These are phyloP conservation scores for Fusarium clavum DNA, from an alignment of 2,329 filamentous ascomycete species.

Conservation along the genomic window DNA sequence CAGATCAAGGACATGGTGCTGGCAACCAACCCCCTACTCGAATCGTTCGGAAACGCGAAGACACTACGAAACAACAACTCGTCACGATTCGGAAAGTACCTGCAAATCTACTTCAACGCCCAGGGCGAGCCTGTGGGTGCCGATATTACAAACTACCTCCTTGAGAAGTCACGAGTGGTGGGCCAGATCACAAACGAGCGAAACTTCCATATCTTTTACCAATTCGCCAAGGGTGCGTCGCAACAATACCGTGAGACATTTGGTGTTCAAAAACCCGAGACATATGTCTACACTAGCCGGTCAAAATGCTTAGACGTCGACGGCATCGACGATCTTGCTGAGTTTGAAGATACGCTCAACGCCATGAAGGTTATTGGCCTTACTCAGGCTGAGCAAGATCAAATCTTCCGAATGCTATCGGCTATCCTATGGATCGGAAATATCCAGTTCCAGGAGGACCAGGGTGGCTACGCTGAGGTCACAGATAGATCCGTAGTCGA, in stretches of 20 bases:
- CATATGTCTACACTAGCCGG: conserved; percentile 91
- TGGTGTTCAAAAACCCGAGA: conserved; percentile 90
- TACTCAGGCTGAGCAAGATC: conserved; percentile 87
- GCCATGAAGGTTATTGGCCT: conserved; percentile 97
- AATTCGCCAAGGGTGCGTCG: conserved; percentile 96
- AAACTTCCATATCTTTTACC: conserved; percentile 99
- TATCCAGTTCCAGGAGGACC: conserved; percentile 89
- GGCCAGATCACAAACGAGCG: conserved; percentile 95
- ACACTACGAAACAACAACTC: conserved; percentile 99
- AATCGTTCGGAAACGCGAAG: conserved; percentile 98
- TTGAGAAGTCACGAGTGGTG: conserved; percentile 95
- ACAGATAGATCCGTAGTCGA: conserved; percentile 91
- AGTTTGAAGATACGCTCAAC: conserved; percentile 89
- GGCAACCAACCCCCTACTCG: conserved; percentile 94
- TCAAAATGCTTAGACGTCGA: conserved; percentile 96
- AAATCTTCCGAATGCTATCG: conserved; percentile 95
- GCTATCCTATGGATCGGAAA: conserved; percentile 96
- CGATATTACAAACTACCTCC: conserved; percentile 96
- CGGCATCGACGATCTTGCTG: conserved; percentile 90
- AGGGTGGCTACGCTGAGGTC: conserved; percentile 88
- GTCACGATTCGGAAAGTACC: conserved; percentile 96
- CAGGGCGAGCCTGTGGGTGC: conserved; percentile 94
- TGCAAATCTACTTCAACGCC: conserved; percentile 95
- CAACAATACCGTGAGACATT: conserved; percentile 86
- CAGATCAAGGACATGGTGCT: conserved; percentile 99